Percentiles rank a stretch among this genome's conserved stretches.
phyloP scores from a whole-genome alignment of 306 rosid genomes.

The Vigna hirtella region DNA sequence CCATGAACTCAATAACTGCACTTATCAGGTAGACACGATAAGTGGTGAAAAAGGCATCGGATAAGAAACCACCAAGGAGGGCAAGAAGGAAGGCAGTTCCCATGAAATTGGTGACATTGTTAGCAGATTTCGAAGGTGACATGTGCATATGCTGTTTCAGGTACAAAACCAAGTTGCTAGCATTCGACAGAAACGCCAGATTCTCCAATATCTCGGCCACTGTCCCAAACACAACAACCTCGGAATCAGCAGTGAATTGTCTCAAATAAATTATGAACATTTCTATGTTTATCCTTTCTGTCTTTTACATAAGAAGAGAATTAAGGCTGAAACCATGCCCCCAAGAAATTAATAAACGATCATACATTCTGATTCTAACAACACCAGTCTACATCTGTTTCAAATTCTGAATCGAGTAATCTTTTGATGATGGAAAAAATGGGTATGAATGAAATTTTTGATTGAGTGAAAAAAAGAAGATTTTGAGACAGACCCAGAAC shows the following conservation, averaged over 20 bases:
- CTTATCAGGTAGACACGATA: constrained; percentile 83
- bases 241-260: background rate
- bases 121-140: constrained; percentile 83
- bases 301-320: too few species aligned
- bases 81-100: constrained; percentile 95
- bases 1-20: constrained; percentile 83
- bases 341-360: too few species aligned
- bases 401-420: too few species aligned
- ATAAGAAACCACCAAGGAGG: constrained; percentile 92
- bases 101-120: constrained; percentile 94
- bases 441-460: too few species aligned
- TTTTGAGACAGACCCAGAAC: constrained; percentile 67
- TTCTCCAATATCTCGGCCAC: constrained; percentile 92
- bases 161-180: constrained; percentile 89
- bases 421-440: too few species aligned
- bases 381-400: too few species aligned
- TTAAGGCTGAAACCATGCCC: too few species aligned
- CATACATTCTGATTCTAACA: too few species aligned
- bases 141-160: constrained; percentile 72
- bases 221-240: constrained; percentile 31
- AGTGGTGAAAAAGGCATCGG: constrained; percentile 87
- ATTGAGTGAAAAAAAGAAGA: background rate
- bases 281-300: background rate
- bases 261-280: background rate
- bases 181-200: constrained; percentile 88